Conservation (phyloP, 805 yeast genomes). For the Maudiozyma turicensis region DNA sequence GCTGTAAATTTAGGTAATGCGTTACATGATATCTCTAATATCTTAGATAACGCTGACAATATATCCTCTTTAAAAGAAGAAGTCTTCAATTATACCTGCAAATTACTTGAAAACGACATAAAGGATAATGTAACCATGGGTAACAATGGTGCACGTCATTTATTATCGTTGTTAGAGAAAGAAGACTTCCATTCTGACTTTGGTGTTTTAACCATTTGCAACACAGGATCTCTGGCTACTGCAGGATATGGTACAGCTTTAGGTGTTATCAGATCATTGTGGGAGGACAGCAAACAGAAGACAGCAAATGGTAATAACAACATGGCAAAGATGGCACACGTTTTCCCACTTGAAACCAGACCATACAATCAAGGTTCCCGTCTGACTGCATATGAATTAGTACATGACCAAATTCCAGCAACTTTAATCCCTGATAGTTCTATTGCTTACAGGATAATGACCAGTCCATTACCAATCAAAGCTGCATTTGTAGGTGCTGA, state of each 20-base stretch:
- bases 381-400: conserved; percentile 82
- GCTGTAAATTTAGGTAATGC: conserved; percentile 89
- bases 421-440: conserved; percentile 85
- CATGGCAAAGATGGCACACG: conserved; percentile 50
- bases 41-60: conserved; percentile 25
- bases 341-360: conserved; percentile 85
- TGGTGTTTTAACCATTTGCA: conserved; percentile 84
- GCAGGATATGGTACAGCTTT: conserved; percentile 97
- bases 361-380: conserved; percentile 97
- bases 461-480: conserved; percentile 53
- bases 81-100: conserved; percentile 38
- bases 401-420: conserved; percentile 78
- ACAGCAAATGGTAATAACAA: conserved; percentile 15
- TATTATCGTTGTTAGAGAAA: conserved; percentile 35
- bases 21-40: conserved; percentile 27
- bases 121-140: conserved; percentile 74
- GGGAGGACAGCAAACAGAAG: conserved; percentile 29
- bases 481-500: conserved; percentile 94
- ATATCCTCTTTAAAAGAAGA: conserved; percentile 16
- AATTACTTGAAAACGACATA: conserved; percentile 65
- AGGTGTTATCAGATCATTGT: conserved; percentile 77
- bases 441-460: conserved; percentile 65
- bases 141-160: conserved; percentile 66
- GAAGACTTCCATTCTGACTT: conserved; percentile 54
- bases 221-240: conserved; percentile 94